Conservation (phyloP, 352 stramenopile species). For the Halophytophthora batemanensis region DNA sequence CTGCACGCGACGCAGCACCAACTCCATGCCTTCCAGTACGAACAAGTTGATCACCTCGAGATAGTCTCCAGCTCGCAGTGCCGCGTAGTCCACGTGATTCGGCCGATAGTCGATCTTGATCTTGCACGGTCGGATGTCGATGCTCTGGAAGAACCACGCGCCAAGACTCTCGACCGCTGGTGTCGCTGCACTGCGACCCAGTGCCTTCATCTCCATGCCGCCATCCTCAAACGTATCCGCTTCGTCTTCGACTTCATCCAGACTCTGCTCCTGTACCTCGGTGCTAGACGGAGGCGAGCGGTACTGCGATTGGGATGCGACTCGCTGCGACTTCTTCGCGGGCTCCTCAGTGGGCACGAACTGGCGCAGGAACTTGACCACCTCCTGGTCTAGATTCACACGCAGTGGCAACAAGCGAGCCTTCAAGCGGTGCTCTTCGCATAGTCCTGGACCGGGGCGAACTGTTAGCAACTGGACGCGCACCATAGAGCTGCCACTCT, state of each 20-base stretch:
- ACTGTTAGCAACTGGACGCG: slow-evolving; percentile 79
- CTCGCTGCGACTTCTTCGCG: slow-evolving; percentile 5
- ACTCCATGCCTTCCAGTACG: slow-evolving; percentile 85
- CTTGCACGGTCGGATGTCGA: slow-evolving; percentile 86
- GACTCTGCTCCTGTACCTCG: too few species aligned
- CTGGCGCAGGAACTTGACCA: slow-evolving; percentile 83
- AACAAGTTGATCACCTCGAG: slow-evolving; percentile 89
- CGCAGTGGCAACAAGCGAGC: slow-evolving; percentile 70
- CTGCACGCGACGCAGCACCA: slow-evolving; percentile 81
- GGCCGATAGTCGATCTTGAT: slow-evolving; percentile 90
- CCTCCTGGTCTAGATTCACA: slow-evolving; percentile 86
- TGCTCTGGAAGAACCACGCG: slow-evolving; percentile 85
- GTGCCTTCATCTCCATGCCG: slow-evolving; percentile 56
- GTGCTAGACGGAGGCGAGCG: too few species aligned
- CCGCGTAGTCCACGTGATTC: slow-evolving; percentile 84
- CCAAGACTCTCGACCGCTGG: slow-evolving; percentile 38
- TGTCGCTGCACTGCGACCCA: slow-evolving; percentile 11
- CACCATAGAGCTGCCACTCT: slow-evolving; percentile 84
- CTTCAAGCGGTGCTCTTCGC: slow-evolving; percentile 82
- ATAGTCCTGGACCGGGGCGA: slow-evolving; percentile 67
- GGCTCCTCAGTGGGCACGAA: slow-evolving; percentile 60
- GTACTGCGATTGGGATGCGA: slow-evolving; percentile 8
- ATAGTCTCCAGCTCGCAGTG: slow-evolving; percentile 80
- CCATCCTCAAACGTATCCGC: slow-evolving; percentile 23
- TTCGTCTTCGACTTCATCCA: slow-evolving; percentile 34